Base-by-base conservation (phyloP, 2,329 filamentous ascomycete genomes). In the Pseudogymnoascus sp. region DNA sequence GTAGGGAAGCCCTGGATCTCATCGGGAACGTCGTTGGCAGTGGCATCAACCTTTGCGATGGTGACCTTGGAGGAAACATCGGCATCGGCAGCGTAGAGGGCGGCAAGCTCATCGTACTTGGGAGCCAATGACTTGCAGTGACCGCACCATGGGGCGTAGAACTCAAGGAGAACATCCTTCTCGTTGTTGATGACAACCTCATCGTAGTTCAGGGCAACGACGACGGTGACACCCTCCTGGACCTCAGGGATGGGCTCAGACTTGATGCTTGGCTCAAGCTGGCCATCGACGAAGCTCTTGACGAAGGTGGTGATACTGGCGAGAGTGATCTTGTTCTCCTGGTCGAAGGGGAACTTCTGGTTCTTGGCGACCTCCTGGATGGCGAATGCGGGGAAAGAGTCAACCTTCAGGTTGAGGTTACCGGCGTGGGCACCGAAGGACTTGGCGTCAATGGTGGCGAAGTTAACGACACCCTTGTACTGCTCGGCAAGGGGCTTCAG, bases 81-180 rank as follows among this genome's bases (percentile, higher is more conserved):
- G 80, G 88, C 81, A 85, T 85, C 71, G 79, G 83, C 77, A 84
- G 85, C 82, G 80, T 91, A 97, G 65, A 86, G 82, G 65, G 82
- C 77, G 63, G 85, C 94, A 65, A 99, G 89, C 77, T 97, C 91
- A 67, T 99, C 94, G 78, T 97, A 99, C 77, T 96, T 88, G 72
- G 94, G 94, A 63, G 94, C 93, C 66, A 99, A 88, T 77, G 86
- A 92, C 86, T 97, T 97, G 91, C 94, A 99, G 86, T 99, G 94
- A 71, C 94, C 94, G 77, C 94, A 99, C 94, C 94, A 99, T 68
- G 94, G 94, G 65, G 94, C 94, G 81, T 99, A 99, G 82, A 96
- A 97, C 82, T 99, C 94, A 68, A 99, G 79, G 69, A 99, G 85
- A 65, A 99, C 94, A 77, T 99, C 94, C 88, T 97, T 97, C 75